A percentile compares a stretch with the other conserved stretches of the same genome.
Evolutionary conservation across 2,329 filamentous ascomycete genomes (phyloP).

Genomic region (Botrytis cinerea): DNA sequence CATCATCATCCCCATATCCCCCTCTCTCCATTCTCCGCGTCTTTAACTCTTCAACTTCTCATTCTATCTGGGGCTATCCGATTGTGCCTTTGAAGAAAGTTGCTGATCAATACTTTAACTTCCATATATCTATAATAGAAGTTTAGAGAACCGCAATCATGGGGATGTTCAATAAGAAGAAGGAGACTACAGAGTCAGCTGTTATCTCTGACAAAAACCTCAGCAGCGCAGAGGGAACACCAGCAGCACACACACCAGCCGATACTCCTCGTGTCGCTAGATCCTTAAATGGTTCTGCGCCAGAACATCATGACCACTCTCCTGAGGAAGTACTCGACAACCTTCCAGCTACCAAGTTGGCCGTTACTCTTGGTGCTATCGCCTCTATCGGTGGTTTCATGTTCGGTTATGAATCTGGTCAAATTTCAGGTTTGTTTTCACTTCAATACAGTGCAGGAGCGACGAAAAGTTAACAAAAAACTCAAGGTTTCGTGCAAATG

Average conservation of each 20-base stretch:
- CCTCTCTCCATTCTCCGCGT: constrained; percentile 17
- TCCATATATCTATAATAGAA: not conserved
- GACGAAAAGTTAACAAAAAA: constrained; percentile 40
- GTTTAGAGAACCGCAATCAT: constrained; percentile 9
- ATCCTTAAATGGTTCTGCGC: constrained; percentile 11
- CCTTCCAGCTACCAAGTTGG: constrained; percentile 43
- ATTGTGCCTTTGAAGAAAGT: constrained; percentile 10
- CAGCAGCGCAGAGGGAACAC: constrained; percentile 23
- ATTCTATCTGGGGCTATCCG: constrained; percentile 5
- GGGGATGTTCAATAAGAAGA: constrained; percentile 29
- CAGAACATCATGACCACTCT: constrained; percentile 15
- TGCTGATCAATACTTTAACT: not conserved
- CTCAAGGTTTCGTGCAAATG: constrained; percentile 63
- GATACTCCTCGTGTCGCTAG: constrained; percentile 22
- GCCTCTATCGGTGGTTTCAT: constrained; percentile 59
- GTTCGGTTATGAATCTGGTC: constrained; percentile 49
- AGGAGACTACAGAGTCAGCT: constrained; percentile 13
- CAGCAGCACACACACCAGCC: constrained; percentile 27
- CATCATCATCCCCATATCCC: not conserved
- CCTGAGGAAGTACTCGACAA: constrained; percentile 22
- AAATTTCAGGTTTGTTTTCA: constrained; percentile 50
- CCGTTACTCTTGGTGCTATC: constrained; percentile 52
- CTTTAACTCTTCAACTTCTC: not conserved
- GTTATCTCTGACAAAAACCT: constrained; percentile 25
- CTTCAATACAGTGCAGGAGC: not conserved